Base-by-base conservation (phyloP, 805 yeast genomes). In the Cyberlindnera samutprakarnensis region DNA sequence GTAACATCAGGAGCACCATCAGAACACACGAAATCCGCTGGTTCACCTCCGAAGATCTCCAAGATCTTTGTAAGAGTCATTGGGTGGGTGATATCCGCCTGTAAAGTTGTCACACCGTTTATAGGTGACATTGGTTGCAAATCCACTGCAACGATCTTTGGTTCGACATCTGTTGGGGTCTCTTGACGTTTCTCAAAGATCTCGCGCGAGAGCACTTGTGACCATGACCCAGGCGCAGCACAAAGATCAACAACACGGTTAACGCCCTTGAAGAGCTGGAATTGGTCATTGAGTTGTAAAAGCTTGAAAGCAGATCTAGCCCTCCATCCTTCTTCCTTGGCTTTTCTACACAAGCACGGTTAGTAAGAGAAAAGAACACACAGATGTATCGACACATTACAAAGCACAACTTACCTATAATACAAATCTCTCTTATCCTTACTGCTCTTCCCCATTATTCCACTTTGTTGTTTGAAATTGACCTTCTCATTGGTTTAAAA, bases 1-100 rank as follows among this genome's bases (percentile, higher is more conserved):
- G 98, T 92, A 15, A 92, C 98, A 59, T 92, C 98, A 2, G 98
- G 98, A 0, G 98, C 98, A 36, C 98, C 98, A 56, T 92, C 97
- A 48, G 94, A 80, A 49, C 95, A 86, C 1, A 92, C 95, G 53
- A 90, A 81, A 56, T 92, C 98, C 0, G 97, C 97, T 35, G 82
- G 78, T 44, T 84, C 84, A 24, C 96, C 95, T 15, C 84, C 94
- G 62, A 92, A 92, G 25, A 81, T 69, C 21, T 78, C 80, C 44
- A 84, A 58, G 27, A 92, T 92, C 47, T 66, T 70, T 23, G 70
- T 69, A 32, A 92, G 65, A 0, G 98, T 92, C 50, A 76, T 75
- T 12, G 98, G 96, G 59, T 92, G 96, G 2, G 98, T 92, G 45
- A 92, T 92, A 59, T 92, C 98, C 1, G 97, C 97, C 56, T 92